Evolutionary conservation across 768 basidiomycete genomes (phyloP), one percentile per base, ranked within the genome.

Genomic region (Lactifluus pinguis): DNA sequence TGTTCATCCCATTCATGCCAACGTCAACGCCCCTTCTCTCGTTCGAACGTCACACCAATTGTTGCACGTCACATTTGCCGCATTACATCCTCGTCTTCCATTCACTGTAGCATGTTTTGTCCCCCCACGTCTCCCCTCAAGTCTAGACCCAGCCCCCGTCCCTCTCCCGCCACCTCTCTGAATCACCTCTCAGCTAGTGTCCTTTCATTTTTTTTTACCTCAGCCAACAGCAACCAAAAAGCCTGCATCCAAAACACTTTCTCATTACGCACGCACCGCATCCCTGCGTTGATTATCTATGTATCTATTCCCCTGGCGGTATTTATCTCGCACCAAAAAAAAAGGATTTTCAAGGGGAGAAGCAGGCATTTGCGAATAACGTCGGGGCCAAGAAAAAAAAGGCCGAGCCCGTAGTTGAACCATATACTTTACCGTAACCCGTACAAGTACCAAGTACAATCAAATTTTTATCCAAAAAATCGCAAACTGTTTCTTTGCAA

Each of bases 241-340:
- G 29, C 44, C 32, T 36, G 61, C 61, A 62, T 45, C 51, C 42
- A 53, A 53, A 45, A n/a, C n/a, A 32, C 10, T n/a, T 32, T 34
- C 45, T 4, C 21, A 53, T 42, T 9, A 34, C 32, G 32, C 56
- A 57, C 51, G 57, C 57, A 58, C 30, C 25, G n/a, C 51, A 49
- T 47, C 15, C 34, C 13, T 21, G 55, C 32, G 52, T 61, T 41
- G 57, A 41, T 53, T 49, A 62, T 62, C 61, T 62, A 62, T 62
- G 56, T 62, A 62, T 62, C 61, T 62, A 62, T 62, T 54, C 57
- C 61, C 56, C 39, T 53, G 61, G 52, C 32, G 61, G 52, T 58
- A 62, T 62, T 58, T 62, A 62, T 62, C 48, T 62, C 52, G 61
- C 61, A 62, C 56, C 56, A 47, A 58, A 57, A 60, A 52, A 52